These are phyloP conservation scores for Akanthomyces uredinophilus DNA, from an alignment of 2,329 filamentous ascomycete species.

Conservation along the genomic window DNA sequence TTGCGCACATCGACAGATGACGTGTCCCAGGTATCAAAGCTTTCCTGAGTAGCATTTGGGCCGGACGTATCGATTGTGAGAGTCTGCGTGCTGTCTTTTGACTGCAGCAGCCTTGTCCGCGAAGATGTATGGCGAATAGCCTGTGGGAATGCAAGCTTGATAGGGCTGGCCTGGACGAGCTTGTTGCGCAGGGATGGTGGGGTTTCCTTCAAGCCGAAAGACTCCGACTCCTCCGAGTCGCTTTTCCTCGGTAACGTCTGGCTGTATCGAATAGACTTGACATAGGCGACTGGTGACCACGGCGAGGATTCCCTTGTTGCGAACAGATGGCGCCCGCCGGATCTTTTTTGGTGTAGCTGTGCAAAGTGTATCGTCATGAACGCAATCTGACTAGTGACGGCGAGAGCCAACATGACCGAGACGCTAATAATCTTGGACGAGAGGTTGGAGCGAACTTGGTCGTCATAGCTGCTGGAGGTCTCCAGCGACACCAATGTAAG, in stretches of 20 bases:
- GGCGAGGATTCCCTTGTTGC: slow-evolving; percentile 20
- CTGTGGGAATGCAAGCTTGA: slow-evolving; percentile 37
- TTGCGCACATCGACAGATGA: slow-evolving; percentile 60
- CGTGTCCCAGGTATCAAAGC: slow-evolving; percentile 73
- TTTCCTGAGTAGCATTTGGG: slow-evolving; percentile 45
- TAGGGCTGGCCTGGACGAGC: slow-evolving; percentile 23
- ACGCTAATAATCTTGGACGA: slow-evolving; percentile 38
- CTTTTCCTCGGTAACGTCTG: slow-evolving; percentile 34
- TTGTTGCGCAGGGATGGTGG: slow-evolving; percentile 36
- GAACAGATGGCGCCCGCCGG: neutral
- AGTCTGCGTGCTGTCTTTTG: slow-evolving; percentile 34
- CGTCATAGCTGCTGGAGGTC: slow-evolving; percentile 26
- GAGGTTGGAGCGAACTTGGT: slow-evolving; percentile 17
- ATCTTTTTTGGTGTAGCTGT: slow-evolving; percentile 27
- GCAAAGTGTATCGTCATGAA: slow-evolving; percentile 44
- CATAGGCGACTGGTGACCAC: slow-evolving; percentile 23
- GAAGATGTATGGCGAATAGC: slow-evolving; percentile 53
- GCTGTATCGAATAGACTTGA: slow-evolving; percentile 51
- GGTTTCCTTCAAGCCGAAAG: slow-evolving; percentile 35
- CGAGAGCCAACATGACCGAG: slow-evolving; percentile 40
- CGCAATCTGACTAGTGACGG: slow-evolving; percentile 42
- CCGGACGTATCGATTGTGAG: slow-evolving; percentile 44
- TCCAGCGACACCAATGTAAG: slow-evolving; percentile 38
- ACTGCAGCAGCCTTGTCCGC: slow-evolving; percentile 48
- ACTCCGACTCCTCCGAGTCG: slow-evolving; percentile 28